Evolutionary conservation across 2,329 filamentous ascomycete genomes (phyloP).

Genomic region (Colletotrichum tanaceti): DNA sequence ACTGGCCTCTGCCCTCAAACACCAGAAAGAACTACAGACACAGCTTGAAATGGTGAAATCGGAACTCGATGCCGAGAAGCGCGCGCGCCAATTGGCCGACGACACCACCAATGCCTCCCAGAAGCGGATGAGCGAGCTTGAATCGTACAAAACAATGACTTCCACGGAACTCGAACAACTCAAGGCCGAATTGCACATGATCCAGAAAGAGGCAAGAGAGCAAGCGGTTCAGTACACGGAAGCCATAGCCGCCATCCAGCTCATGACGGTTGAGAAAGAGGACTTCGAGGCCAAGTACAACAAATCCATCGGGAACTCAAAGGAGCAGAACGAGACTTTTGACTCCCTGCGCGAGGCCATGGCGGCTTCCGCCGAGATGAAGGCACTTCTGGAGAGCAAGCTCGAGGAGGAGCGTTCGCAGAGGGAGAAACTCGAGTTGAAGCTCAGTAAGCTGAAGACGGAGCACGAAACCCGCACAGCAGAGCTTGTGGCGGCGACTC

Average conservation of each 20-base stretch:
- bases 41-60: constrained; percentile 75
- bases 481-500: constrained; percentile 79
- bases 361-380: constrained; percentile 81
- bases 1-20: constrained; percentile 81
- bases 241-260: constrained; percentile 76
- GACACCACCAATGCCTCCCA: constrained; percentile 87
- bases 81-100: constrained; percentile 84
- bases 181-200: constrained; percentile 84
- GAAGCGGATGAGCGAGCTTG: constrained; percentile 84
- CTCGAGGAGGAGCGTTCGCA: constrained; percentile 84
- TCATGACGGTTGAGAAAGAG: constrained; percentile 87
- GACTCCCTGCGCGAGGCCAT: constrained; percentile 82
- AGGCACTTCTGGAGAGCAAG: constrained; percentile 79
- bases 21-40: constrained; percentile 84
- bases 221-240: constrained; percentile 83
- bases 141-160: constrained; percentile 84
- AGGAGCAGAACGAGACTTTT: constrained; percentile 78
- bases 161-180: constrained; percentile 87
- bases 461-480: constrained; percentile 85
- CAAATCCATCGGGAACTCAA: constrained; percentile 73
- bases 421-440: constrained; percentile 79
- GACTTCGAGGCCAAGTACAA: constrained; percentile 78
- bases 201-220: constrained; percentile 82
- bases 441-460: constrained; percentile 78
- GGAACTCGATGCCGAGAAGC: constrained; percentile 84